phyloP scores from a whole-genome alignment of 352 stramenopile species.

The Pythium chondricola region DNA sequence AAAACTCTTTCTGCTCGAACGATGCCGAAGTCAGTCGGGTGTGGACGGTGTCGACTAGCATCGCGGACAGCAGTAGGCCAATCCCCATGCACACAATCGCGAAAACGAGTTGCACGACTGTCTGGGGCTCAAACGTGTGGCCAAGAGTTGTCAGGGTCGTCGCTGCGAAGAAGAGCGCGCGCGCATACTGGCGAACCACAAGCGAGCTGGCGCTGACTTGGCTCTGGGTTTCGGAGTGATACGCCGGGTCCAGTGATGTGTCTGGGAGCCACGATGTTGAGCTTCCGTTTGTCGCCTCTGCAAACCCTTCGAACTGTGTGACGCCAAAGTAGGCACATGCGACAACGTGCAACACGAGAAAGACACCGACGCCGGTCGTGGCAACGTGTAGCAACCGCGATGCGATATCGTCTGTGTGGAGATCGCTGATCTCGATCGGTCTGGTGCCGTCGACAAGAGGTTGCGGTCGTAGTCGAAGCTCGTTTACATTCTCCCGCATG shows the following conservation, averaged over 20 bases:
- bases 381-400: constrained; percentile 12
- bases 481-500: constrained; percentile 22
- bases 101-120: constrained; percentile 22
- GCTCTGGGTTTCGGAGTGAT: neutral
- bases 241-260: constrained; percentile 6
- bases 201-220: neutral
- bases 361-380: constrained; percentile 5
- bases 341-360: constrained; percentile 14
- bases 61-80: constrained; percentile 32
- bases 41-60: constrained; percentile 43
- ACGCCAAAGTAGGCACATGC: constrained; percentile 25
- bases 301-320: constrained; percentile 20
- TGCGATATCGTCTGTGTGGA: constrained; percentile 3
- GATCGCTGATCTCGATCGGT: neutral
- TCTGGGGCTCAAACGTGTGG: constrained; percentile 32
- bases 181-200: constrained; percentile 27
- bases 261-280: constrained; percentile 8
- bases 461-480: constrained; percentile 28
- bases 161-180: constrained; percentile 35
- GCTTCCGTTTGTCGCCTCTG: neutral
- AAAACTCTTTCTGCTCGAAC: constrained; percentile 57
- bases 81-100: constrained; percentile 38
- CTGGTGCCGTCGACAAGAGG: constrained; percentile 9
- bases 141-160: constrained; percentile 41
- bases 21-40: constrained; percentile 40